Base-by-base conservation (phyloP, 2,329 filamentous ascomycete genomes). In the Orbilia javanica region DNA sequence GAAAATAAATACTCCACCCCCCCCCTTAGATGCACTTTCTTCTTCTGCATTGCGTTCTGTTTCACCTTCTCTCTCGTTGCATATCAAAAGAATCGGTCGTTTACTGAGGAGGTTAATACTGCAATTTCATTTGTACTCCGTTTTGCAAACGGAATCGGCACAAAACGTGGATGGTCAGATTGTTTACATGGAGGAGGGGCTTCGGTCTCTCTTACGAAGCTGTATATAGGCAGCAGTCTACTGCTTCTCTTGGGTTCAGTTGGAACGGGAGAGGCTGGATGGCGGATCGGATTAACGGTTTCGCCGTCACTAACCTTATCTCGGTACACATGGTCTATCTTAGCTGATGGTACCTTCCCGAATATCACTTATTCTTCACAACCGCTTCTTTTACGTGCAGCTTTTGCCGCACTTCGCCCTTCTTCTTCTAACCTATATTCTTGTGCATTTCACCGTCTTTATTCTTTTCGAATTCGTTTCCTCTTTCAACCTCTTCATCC, bases 221-320 rank as follows among this genome's bases (percentile, higher is more conserved):
- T 78, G 74, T 78, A 78, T 57, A 72, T 78, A 78, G 62, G 27
- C 74, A 78, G 74, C 74, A 78, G 74, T 67, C 42, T 68, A 72
- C 74, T 57, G 65, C 73, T 77, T 77, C 73, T 78, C 73, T 78
- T 68, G 62, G 62, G 74, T 72, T 78, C 74, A 78, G 74, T 78
- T 78, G 74, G 74, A 78, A 78, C 74, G 74, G 74, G 63, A 77
- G 67, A 78, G 74, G 74, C 63, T 78, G 63, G 67, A 68, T 68
- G 66, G 74, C 74, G 53, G 74, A 78, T 72, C 67, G 74, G 68
- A 64, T 48, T 44, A 64, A 18, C 62, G 74, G 74, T 66, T 72
- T 78, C 52, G 74, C 67, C 72, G 53, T 72, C 74, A 55, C 27
- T 60, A 67, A 63, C 42, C 52, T 20, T 57, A 78, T 60, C 74